Evolutionary conservation across 768 basidiomycete species (phyloP), one percentile per base, ranked within the genome.

Genomic region (Boletus rex-veris): DNA sequence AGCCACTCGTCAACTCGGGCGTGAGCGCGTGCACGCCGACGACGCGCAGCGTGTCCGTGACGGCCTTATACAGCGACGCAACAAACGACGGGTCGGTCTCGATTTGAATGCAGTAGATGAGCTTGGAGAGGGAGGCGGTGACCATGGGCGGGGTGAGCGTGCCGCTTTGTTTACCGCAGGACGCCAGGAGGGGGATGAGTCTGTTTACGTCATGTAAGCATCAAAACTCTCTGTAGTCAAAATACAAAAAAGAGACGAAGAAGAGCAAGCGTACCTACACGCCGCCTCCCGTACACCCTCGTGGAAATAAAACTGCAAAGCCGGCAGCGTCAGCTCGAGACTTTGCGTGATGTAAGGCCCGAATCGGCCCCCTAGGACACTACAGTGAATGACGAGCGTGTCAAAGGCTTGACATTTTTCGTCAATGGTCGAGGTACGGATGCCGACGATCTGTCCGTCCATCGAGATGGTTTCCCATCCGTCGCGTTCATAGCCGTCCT

Each of bases 351-450:
- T 72, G 62, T 89, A 92, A 0, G 89, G 88, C 1, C 82, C 84
- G 60, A 90, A 91, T 3, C 77, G 74, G 1, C 78, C 72, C 0
- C 81, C 80, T 0, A 92, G 77, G 5, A 85, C 83, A 39, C 83
- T 85, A 57, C 83, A 85, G 64, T 91, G 88, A 19, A 91, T 86
- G 14, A 91, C 82, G 7, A 92, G 76, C n/a, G 88, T 91, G 63
- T 91, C 88, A 59, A 92, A 90, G 3, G 91, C 90, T 63, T 90
- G 87, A 53, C 89, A 90, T 63, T 92, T 92, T 60, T 93, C 90
- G 64, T 92, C 90, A 61, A 93, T 83, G 1, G 82, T 81, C 0
- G 88, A 84, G 3, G 90, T 92, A 50, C 86, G 80, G 57, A 92
- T 88, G 2, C 86, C 88, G 24, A 90, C 77, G 16, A 82, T 80